Conservation (phyloP, 371 early-diverging fungal species). For the Mortierella sp. region DNA sequence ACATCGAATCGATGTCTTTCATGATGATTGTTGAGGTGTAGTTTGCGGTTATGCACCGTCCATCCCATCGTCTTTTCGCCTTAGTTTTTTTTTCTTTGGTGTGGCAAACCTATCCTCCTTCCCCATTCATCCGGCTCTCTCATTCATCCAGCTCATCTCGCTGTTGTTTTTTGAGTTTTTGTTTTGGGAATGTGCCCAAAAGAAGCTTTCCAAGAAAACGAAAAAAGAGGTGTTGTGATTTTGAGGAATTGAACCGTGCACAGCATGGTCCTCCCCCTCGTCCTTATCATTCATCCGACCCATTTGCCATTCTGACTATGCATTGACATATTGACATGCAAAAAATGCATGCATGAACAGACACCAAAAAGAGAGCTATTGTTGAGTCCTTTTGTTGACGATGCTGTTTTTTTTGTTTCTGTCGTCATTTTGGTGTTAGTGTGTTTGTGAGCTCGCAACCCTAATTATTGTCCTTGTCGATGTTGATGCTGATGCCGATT, state of each 20-base stretch:
- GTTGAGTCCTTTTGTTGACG: no score
- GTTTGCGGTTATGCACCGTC: no score
- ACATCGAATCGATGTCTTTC: not conserved
- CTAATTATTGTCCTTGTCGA: no score
- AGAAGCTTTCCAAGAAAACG: not conserved
- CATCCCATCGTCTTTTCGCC: not conserved
- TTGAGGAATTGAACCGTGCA: not conserved
- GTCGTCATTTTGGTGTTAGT: no score
- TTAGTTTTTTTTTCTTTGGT: not conserved
- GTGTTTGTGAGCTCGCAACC: no score
- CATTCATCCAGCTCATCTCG: not conserved
- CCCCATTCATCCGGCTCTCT: no score
- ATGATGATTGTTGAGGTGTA: no score
- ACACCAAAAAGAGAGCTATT: no score
- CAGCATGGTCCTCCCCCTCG: not conserved
- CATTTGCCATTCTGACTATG: not conserved
- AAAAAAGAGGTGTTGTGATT: not conserved
- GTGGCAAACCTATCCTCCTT: no score
- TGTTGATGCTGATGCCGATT: no score
- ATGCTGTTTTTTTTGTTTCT: no score
- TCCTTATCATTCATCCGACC: not conserved
- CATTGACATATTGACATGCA: no score
- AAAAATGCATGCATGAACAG: not conserved
- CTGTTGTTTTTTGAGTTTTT: not conserved
- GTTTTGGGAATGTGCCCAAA: not conserved